Evolutionary conservation across 2,329 filamentous ascomycete species (phyloP).

Genomic region (Fusarium hainanense): DNA sequence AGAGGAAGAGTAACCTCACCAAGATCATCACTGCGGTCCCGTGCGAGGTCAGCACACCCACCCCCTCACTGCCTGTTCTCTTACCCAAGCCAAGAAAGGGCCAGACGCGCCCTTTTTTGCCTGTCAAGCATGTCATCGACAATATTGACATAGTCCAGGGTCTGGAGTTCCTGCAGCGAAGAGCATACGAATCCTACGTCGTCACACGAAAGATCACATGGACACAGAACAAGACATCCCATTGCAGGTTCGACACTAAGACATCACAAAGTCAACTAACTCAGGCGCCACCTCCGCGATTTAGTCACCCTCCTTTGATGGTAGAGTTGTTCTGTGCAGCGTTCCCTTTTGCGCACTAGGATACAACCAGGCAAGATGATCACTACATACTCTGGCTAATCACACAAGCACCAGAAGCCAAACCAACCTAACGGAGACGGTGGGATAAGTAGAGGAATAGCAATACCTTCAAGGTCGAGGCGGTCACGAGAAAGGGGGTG

Average conservation of each 20-base stretch:
- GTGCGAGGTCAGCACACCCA: conserved; percentile 39
- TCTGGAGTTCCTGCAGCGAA: conserved; percentile 37
- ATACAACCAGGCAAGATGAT: conserved; percentile 14
- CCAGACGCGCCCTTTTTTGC: conserved; percentile 30
- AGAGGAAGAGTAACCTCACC: conserved; percentile 1
- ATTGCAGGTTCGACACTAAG: background rate
- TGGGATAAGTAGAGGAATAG: background rate
- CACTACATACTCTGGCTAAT: conserved; percentile 9
- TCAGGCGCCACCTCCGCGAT: conserved; percentile 39
- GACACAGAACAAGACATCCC: conserved; percentile 21
- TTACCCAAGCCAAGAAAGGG: background rate
- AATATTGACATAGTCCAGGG: conserved; percentile 19
- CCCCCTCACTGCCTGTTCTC: background rate
- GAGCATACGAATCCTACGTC: conserved; percentile 21
- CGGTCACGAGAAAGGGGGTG: conserved; percentile 36
- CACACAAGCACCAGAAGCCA: conserved; percentile 2
- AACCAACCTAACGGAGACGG: conserved; percentile 16
- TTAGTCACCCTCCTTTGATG: background rate
- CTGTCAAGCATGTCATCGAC: conserved; percentile 29
- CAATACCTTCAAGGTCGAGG: background rate
- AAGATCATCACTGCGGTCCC: conserved; percentile 33
- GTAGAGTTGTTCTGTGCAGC: conserved; percentile 29
- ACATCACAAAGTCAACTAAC: conserved; percentile 13
- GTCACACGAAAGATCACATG: conserved; percentile 35
- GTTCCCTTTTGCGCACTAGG: conserved; percentile 28